Evolutionary conservation across 2,329 filamentous ascomycete species (phyloP), one percentile per base, ranked within the genome.

Genomic region (Metarhizium rileyi): DNA sequence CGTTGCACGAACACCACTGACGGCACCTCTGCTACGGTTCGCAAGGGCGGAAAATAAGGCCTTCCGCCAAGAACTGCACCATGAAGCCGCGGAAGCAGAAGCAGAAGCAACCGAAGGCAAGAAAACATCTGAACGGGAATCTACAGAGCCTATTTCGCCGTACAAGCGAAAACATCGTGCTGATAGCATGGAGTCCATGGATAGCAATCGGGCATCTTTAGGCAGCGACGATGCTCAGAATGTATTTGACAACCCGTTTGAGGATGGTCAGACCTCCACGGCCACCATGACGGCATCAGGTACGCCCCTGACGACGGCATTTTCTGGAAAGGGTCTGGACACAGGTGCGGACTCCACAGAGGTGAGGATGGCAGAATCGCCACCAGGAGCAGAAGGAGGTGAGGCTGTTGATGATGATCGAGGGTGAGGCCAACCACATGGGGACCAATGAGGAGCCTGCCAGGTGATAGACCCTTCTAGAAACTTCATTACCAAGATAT

Each of bases 41-140:
- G 66, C 74, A 5, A 69, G 67, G 36, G 67, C 67, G 35, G 77
- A 80, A 46, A 80, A 80, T 54, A 70, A 70, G 50, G 65, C 67
- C 2, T 80, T 80, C 59, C 67, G 68, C 18, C 67, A 71, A 46
- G 77, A 80, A 55, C 63, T 79, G 6, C 63, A 62, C 20, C 65
- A 67, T 38, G 71, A 73, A 53, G 56, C 57, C 44, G 54, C 55
- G 9, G 55, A 58, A 3, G 56, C 55, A 6, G 55, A 60, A n/a
- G 40, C 52, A 7, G 53, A 40, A 18, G 36, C 52, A 4, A 53
- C 35, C 8, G 56, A 59, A 22, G 48, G 52, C 9, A 58, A 52
- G 49, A 53, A 49, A 25, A 42, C 53, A 9, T 23, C 27, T 6
- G 16, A 26, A 16, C 56, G 22, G 7, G 20, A 35, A 10, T 56